A percentile compares a stretch with the other conserved stretches of the same genome.
phyloP scores from a whole-genome alignment of 2,329 filamentous ascomycete genomes.

The Eutypella sp. region DNA sequence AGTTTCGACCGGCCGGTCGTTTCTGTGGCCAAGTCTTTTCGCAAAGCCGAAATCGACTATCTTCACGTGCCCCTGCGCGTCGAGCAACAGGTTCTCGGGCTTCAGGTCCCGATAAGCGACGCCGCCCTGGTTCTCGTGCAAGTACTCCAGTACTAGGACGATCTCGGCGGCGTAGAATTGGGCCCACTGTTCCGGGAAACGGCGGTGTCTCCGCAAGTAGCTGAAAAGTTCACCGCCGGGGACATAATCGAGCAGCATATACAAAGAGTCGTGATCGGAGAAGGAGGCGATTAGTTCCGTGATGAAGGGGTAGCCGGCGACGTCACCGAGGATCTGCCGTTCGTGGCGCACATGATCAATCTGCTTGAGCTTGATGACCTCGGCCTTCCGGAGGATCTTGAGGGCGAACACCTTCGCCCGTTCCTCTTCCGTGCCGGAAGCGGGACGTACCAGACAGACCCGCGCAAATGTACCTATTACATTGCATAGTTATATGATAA shows the following conservation, averaged over 20 bases:
- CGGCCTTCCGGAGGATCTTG: constrained; percentile 70
- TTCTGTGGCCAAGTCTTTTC: constrained; percentile 62
- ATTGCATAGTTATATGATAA: constrained; percentile 7
- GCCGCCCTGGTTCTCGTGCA: constrained; percentile 72
- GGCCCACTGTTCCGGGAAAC: constrained; percentile 73
- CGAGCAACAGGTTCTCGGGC: constrained; percentile 76
- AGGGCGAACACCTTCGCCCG: constrained; percentile 69
- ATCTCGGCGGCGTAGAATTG: constrained; percentile 84
- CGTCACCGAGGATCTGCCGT: constrained; percentile 69
- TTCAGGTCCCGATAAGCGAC: constrained; percentile 80
- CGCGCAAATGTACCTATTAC: constrained; percentile 69
- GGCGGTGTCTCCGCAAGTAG: constrained; percentile 70
- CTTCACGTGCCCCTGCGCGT: constrained; percentile 73
- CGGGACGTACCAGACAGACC: constrained; percentile 70
- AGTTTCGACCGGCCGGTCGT: constrained; percentile 56
- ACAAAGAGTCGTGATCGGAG: constrained; percentile 71
- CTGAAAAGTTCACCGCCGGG: constrained; percentile 82
- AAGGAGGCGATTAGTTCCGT: constrained; percentile 75
- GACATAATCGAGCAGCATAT: constrained; percentile 80
- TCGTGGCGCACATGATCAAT: constrained; percentile 84
- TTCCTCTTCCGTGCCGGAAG: constrained; percentile 47
- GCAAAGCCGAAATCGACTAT: constrained; percentile 83
- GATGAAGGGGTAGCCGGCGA: constrained; percentile 79
- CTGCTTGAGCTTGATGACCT: constrained; percentile 76
- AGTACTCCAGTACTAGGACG: constrained; percentile 72